Evolutionary conservation across 2,329 filamentous ascomycete genomes (phyloP).

Genomic region (Clonostachys chloroleuca): DNA sequence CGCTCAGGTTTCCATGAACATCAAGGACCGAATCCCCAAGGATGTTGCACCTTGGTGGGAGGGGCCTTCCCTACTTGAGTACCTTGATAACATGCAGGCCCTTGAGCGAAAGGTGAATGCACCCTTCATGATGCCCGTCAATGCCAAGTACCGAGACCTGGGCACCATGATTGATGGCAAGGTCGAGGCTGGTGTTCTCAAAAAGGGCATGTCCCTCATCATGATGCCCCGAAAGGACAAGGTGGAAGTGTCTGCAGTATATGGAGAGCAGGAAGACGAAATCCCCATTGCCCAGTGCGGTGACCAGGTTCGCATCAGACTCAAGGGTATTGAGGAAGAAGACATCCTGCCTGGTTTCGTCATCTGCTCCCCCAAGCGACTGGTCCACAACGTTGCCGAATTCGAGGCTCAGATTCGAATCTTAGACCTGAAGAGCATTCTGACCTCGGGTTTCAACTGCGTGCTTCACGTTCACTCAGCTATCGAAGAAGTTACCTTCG

Average conservation of each 20-base stretch:
- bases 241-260: constrained; percentile 78
- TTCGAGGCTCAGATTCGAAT: constrained; percentile 98
- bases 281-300: constrained; percentile 77
- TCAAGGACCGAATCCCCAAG: constrained; percentile 82
- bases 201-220: constrained; percentile 79
- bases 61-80: constrained; percentile 88
- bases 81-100: constrained; percentile 88
- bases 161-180: constrained; percentile 98
- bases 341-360: constrained; percentile 95
- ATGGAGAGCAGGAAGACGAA: constrained; percentile 96
- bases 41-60: constrained; percentile 78
- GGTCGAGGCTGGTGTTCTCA: constrained; percentile 89
- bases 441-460: constrained; percentile 94
- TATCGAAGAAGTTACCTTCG: constrained; percentile 95
- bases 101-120: constrained; percentile 95
- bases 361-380: constrained; percentile 87
- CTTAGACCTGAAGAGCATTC: constrained; percentile 88
- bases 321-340: constrained; percentile 95
- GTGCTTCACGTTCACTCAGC: constrained; percentile 96
- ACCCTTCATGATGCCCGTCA: constrained; percentile 98
- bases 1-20: constrained; percentile 78
- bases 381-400: constrained; percentile 81
- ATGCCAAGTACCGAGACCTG: constrained; percentile 94
- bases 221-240: constrained; percentile 95
- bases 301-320: constrained; percentile 88